A percentile compares a stretch with the other conserved stretches of the same genome.
phyloP scores from a whole-genome alignment of 2,329 filamentous ascomycete genomes.

The Parascedosporium putredinis region DNA sequence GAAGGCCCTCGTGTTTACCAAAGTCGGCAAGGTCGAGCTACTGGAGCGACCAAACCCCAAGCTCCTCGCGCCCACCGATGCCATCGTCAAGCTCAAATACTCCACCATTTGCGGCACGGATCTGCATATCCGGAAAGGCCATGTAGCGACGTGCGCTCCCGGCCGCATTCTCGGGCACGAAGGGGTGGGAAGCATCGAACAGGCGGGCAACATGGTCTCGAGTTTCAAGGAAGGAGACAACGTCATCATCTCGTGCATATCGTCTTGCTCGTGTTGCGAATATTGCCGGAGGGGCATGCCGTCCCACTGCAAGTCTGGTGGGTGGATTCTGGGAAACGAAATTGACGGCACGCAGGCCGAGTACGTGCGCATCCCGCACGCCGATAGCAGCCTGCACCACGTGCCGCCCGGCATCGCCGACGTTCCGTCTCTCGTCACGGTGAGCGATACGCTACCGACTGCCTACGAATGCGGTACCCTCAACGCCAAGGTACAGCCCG shows the following conservation, averaged over 20 bases:
- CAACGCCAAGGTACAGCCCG: conserved; percentile 40
- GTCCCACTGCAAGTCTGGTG: conserved; percentile 41
- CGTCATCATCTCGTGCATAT: conserved; percentile 42
- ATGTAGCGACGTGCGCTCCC: conserved; percentile 35
- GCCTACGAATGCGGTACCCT: conserved; percentile 44
- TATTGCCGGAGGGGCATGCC: conserved; percentile 40
- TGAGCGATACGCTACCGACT: conserved; percentile 47
- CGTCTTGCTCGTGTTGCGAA: conserved; percentile 37
- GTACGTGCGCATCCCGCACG: conserved; percentile 41
- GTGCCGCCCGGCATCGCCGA: conserved; percentile 31
- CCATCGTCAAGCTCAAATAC: conserved; percentile 35
- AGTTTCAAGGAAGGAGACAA: conserved; percentile 36
- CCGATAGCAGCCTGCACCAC: conserved; percentile 34
- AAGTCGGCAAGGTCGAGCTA: conserved; percentile 22
- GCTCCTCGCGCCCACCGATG: conserved; percentile 32
- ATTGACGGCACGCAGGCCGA: conserved; percentile 47
- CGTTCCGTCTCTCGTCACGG: conserved; percentile 30
- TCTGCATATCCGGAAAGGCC: conserved; percentile 43
- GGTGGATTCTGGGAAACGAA: conserved; percentile 43
- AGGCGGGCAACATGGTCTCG: conserved; percentile 32
- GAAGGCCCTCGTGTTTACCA: conserved; percentile 36
- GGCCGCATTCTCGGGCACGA: conserved; percentile 43
- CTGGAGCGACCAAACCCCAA: conserved; percentile 30
- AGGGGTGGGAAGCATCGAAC: conserved; percentile 37
- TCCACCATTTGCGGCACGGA: conserved; percentile 45